Evolutionary conservation across 805 yeast species (phyloP).

Genomic region (Ogataea philodendri): DNA sequence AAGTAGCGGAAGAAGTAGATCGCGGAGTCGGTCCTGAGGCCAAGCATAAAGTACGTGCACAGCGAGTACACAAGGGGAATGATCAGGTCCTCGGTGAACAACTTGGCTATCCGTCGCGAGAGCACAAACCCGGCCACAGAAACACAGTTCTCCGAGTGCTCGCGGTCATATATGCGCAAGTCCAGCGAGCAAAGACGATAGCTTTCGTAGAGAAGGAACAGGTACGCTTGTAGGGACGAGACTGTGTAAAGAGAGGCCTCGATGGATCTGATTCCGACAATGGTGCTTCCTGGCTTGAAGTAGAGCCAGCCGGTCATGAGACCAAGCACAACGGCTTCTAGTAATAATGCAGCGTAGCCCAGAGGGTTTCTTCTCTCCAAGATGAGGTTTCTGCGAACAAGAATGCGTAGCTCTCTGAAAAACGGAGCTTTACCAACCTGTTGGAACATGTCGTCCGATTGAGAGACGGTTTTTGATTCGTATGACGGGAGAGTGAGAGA

Average conservation of each 20-base stretch:
- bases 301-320: constrained; percentile 76
- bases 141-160: constrained; percentile 66
- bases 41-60: constrained; percentile 76
- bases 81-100: constrained; percentile 67
- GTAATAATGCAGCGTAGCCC: constrained; percentile 42
- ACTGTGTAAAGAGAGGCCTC: constrained; percentile 53
- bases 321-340: constrained; percentile 50
- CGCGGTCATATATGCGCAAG: constrained; percentile 59
- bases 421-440: constrained; percentile 39
- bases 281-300: constrained; percentile 54
- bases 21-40: constrained; percentile 48
- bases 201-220: constrained; percentile 55
- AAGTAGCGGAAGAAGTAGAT: constrained; percentile 62
- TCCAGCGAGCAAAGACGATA: constrained; percentile 56
- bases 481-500: neutral
- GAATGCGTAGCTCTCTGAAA: constrained; percentile 41
- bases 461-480: neutral
- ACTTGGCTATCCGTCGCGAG: constrained; percentile 62
- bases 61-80: constrained; percentile 57
- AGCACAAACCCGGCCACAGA: constrained; percentile 65
- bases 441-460: constrained; percentile 16
- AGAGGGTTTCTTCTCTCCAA: constrained; percentile 51
- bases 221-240: constrained; percentile 52
- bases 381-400: constrained; percentile 44
- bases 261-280: constrained; percentile 64